Conservation (phyloP, 2,329 filamentous ascomycete species). For the Thelonectria rubi region DNA sequence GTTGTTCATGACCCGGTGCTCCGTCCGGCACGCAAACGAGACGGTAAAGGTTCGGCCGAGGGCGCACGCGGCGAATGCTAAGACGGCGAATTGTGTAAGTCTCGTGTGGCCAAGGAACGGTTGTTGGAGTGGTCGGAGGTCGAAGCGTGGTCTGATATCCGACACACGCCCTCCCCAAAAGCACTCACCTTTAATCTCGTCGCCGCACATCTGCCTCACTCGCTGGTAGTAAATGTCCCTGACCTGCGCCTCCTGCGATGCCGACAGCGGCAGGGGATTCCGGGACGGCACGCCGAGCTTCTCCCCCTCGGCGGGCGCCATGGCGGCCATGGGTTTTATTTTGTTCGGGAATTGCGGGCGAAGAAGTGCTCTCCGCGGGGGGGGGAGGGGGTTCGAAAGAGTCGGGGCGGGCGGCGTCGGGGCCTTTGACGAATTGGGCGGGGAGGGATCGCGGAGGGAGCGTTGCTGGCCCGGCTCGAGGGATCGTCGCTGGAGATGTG, state of each 20-base stretch:
- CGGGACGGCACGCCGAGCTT: conserved; percentile 64
- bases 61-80: conserved; percentile 93
- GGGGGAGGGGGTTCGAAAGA: too few species aligned
- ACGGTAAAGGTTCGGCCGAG: conserved; percentile 85
- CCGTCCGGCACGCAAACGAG: conserved; percentile 82
- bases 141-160: conserved; percentile 1
- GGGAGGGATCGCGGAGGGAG: conserved; percentile 7
- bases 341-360: conserved; percentile 9
- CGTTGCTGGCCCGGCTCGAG: conserved; percentile 1
- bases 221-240: conserved; percentile 82
- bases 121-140: neutral
- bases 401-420: neutral
- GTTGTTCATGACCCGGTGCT: conserved; percentile 87
- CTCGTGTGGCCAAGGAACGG: too few species aligned
- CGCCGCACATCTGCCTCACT: conserved; percentile 78
- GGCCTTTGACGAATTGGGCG: conserved; percentile 14
- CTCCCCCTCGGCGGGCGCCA: conserved; percentile 49
- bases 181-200: conserved; percentile 76
- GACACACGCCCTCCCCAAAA: neutral
- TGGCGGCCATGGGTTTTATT: conserved; percentile 42
- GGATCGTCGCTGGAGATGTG: conserved; percentile 26
- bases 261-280: conserved; percentile 85
- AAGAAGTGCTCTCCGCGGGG: neutral
- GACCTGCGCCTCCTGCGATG: conserved; percentile 83
- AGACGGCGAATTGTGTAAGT: conserved; percentile 6